Base-by-base conservation (phyloP, 1,284 basidiomycete species). In the Porodaedalea pini region DNA sequence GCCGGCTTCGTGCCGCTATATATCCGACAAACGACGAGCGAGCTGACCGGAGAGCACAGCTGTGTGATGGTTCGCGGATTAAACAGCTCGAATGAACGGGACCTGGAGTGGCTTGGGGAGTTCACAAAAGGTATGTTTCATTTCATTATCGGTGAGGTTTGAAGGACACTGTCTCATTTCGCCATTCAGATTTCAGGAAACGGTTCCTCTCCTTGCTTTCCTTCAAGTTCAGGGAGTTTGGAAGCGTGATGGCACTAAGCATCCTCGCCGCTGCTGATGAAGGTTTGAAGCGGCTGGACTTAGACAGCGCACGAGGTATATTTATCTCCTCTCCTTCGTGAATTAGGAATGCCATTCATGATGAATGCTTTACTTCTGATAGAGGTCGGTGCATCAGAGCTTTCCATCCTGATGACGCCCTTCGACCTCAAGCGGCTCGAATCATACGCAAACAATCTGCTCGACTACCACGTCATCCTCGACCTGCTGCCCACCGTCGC, bases 391-490 rank as follows among this genome's bases (percentile, higher is more conserved):
- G 71, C 87, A 1, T 67, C 78, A 1, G 94, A 98, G 66, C 77
- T 99, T 7, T 78, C 81, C 1, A 75, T 86, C 40, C 71, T 92
- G 15, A 71, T 97, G 60, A 87, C 93, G 0, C 94, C 96, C 0
- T 98, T 98, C 69, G 97, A 99, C 73, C 78, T 99, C 66, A 98
- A 98, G 74, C 87, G 97, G 2, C 81, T 99, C 34, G 91, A 96
- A 64, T 91, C 95, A 4, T 99, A 99, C 66, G 89, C 93, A 3
- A 94, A 96, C 71, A 97, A 95, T 72, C 87, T 91, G 83, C 80
- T 99, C 48, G 97, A 99, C 71, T 97, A 96, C 69, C 94, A 98
- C 69, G 92, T 98, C 66, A 85, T 99, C 58, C 78, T 99, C 49
- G 97, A 99, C 71, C 79, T 99, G 13, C 77, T 99, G 3, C 95